phyloP scores from a whole-genome alignment of 2,329 filamentous ascomycete species.

The Ceratocystis colombiana region DNA sequence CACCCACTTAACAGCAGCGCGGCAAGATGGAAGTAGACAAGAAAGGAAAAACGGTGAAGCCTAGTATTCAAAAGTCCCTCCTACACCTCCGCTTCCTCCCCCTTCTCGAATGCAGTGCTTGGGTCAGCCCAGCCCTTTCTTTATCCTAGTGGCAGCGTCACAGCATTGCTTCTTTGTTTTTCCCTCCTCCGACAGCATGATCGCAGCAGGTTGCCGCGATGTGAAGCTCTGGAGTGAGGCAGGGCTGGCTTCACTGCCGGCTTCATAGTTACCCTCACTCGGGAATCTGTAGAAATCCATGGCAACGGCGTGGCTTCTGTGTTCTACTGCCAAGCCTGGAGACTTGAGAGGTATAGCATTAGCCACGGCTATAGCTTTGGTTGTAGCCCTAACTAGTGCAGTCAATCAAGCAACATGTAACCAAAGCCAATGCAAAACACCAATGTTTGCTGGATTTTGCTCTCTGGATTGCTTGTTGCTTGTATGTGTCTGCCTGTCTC shows the following conservation, averaged over 20 bases:
- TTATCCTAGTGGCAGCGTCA: neutral
- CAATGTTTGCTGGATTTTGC: neutral
- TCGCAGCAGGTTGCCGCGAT: neutral
- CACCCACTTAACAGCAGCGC: neutral
- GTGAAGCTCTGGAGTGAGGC: neutral
- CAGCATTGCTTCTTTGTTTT: no score
- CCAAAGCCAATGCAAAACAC: no score
- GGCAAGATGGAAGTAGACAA: neutral
- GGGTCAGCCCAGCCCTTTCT: conserved; percentile 1
- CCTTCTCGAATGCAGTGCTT: conserved; percentile 4
- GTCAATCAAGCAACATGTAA: no score
- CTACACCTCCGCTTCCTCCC: neutral
- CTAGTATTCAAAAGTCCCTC: conserved; percentile 11
- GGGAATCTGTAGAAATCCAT: no score
- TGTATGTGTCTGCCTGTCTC: neutral
- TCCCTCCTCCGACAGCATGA: neutral
- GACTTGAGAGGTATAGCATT: neutral
- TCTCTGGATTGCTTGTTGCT: neutral
- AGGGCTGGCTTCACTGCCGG: neutral
- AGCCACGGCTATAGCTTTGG: neutral
- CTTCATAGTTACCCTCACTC: no score
- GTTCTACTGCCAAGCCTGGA: no score
- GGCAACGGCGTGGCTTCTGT: no score
- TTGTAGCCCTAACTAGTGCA: no score
- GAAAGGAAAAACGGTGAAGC: neutral